These are phyloP conservation scores for Metschnikowia sp. DNA, from an alignment of 805 yeast species.

Conservation along the genomic window DNA sequence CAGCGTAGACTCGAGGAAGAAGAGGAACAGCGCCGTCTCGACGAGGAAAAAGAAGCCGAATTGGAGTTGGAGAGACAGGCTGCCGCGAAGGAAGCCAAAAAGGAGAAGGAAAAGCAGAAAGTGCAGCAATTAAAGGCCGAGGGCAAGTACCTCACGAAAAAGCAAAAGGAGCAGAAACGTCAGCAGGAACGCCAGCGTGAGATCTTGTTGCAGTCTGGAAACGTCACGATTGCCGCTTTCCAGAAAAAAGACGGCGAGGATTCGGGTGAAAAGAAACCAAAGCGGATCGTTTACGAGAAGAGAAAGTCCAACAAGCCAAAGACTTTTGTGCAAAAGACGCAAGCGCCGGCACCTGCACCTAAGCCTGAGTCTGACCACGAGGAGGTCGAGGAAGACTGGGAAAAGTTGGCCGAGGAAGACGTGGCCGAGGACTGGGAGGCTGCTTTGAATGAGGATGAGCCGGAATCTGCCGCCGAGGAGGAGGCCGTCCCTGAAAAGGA, in stretches of 20 bases:
- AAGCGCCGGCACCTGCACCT: conserved; percentile 13
- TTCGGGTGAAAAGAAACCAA: conserved; percentile 42
- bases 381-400: conserved; percentile 23
- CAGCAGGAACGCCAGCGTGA: conserved; percentile 85
- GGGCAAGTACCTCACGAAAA: conserved; percentile 90
- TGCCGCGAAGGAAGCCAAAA: conserved; percentile 60
- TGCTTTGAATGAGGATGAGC: conserved; percentile 28
- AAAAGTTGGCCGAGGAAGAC: conserved; percentile 37
- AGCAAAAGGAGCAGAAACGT: conserved; percentile 91
- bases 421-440: conserved; percentile 52
- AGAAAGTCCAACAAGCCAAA: conserved; percentile 57
- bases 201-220: conserved; percentile 71
- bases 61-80: conserved; percentile 68
- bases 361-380: conserved; percentile 22
- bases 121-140: conserved; percentile 92
- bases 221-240: conserved; percentile 73
- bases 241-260: conserved; percentile 28
- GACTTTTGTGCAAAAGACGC: conserved; percentile 29
- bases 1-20: conserved; percentile 69
- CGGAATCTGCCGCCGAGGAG: conserved; percentile 22
- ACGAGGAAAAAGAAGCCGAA: conserved; percentile 46
- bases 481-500: conserved; percentile 14
- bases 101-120: conserved; percentile 82
- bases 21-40: conserved; percentile 48
- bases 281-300: conserved; percentile 67